These are phyloP conservation scores for Tranzscheliella williamsii DNA, from an alignment of 1,284 basidiomycete genomes.

Conservation along the genomic window DNA sequence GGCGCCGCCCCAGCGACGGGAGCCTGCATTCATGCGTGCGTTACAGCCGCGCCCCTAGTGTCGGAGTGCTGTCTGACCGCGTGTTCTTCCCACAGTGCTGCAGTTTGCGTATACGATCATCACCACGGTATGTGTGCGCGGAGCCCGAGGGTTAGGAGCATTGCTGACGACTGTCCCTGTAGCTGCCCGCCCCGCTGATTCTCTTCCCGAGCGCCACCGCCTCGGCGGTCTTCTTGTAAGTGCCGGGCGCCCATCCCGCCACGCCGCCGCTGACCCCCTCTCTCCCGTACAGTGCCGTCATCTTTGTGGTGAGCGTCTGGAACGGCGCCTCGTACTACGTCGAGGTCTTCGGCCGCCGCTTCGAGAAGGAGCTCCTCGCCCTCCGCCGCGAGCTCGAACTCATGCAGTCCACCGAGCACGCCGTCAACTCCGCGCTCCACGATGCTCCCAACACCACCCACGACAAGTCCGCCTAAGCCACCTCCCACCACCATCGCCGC, in stretches of 20 bases:
- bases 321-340: slow-evolving; percentile 61
- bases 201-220: slow-evolving; percentile 76
- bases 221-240: slow-evolving; percentile 75
- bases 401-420: slow-evolving; percentile 13
- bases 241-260: slow-evolving; percentile 61
- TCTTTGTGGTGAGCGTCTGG: slow-evolving; percentile 41
- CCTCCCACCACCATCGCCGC: no score
- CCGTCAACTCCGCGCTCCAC: slow-evolving; percentile 7
- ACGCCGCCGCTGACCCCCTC: neutral
- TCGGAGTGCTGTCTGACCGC: neutral
- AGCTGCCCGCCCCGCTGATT: slow-evolving; percentile 76
- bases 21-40: slow-evolving; percentile 40
- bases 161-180: neutral
- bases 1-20: slow-evolving; percentile 30
- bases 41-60: neutral
- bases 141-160: neutral
- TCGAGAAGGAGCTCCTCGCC: slow-evolving; percentile 44
- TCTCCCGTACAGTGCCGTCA: slow-evolving; percentile 3
- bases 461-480: no score
- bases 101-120: slow-evolving; percentile 76
- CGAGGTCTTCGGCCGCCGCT: slow-evolving; percentile 64
- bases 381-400: slow-evolving; percentile 28
- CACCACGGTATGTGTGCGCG: slow-evolving; percentile 66
- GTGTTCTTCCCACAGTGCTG: slow-evolving; percentile 4
- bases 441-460: no score